Percentiles rank a stretch among this genome's conserved stretches.
Evolutionary conservation across 2,329 filamentous ascomycete species (phyloP).

Genomic region (Aspergillus sojae): DNA sequence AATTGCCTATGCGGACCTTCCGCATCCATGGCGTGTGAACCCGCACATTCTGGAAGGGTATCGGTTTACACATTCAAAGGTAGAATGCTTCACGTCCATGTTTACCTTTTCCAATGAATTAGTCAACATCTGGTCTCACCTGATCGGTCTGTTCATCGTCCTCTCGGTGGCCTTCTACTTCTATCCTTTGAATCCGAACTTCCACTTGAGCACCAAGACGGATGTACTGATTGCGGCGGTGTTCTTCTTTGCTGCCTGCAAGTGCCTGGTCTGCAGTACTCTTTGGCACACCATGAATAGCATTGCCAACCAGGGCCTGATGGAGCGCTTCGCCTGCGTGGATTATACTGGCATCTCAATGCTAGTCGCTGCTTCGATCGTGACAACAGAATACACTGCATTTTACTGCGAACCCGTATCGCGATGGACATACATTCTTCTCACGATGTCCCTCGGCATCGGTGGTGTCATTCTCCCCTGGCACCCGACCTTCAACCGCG

Average conservation of each 20-base stretch:
- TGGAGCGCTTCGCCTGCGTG: conserved; percentile 95
- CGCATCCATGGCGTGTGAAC: conserved; percentile 90
- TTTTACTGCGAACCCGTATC: conserved; percentile 96
- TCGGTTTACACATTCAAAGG: conserved; percentile 87
- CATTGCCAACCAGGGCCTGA: conserved; percentile 83
- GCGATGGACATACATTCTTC: conserved; percentile 80
- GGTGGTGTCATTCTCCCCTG: conserved; percentile 90
- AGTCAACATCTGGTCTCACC: conserved; percentile 98
- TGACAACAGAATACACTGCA: conserved; percentile 97
- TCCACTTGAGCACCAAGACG: conserved; percentile 79
- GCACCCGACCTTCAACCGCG: conserved; percentile 91
- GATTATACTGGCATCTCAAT: conserved; percentile 98
- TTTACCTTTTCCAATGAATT: conserved; percentile 88
- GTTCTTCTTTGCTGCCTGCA: conserved; percentile 94
- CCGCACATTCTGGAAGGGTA: conserved; percentile 91
- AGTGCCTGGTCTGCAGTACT: conserved; percentile 91
- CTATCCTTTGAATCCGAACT: conserved; percentile 86
- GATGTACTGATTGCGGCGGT: conserved; percentile 89
- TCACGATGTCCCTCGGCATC: conserved; percentile 79
- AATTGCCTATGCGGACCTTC: conserved; percentile 86
- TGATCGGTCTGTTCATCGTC: conserved; percentile 84
- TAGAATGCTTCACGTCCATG: conserved; percentile 82
- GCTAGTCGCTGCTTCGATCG: conserved; percentile 88
- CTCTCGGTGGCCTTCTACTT: conserved; percentile 92
- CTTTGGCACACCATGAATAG: conserved; percentile 99